phyloP scores from a whole-genome alignment of 2,329 filamentous ascomycete genomes.

The Hymenoscyphus fraxineus region DNA sequence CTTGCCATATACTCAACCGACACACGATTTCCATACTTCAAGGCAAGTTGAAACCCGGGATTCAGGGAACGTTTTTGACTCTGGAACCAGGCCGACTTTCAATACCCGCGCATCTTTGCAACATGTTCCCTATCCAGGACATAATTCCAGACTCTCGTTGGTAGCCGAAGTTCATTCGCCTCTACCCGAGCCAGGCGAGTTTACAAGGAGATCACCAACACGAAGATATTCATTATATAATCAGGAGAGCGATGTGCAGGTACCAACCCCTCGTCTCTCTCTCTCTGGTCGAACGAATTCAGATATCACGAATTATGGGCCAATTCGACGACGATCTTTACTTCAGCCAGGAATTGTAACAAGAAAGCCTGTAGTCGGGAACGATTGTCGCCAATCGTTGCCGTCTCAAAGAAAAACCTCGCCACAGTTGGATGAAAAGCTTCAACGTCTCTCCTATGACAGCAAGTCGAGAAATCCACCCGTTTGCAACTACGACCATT shows the following conservation, averaged over 20 bases:
- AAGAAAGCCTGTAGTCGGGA: conserved; percentile 22
- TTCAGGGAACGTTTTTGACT: conserved; percentile 7
- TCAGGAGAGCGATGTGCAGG: conserved; percentile 11
- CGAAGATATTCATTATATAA: conserved; percentile 7
- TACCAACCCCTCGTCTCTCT: conserved; percentile 8
- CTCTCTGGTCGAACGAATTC: conserved; percentile 20
- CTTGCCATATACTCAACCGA: neutral
- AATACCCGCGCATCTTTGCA: conserved; percentile 26
- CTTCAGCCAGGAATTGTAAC: conserved; percentile 34
- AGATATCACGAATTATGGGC: conserved; percentile 26
- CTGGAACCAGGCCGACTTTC: conserved; percentile 15
- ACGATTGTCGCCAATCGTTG: conserved; percentile 18
- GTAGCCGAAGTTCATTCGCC: conserved; percentile 27
- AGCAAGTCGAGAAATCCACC: conserved; percentile 17
- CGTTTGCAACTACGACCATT: conserved; percentile 11
- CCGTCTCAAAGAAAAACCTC: conserved; percentile 19
- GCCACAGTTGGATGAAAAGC: conserved; percentile 10
- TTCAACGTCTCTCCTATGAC: conserved; percentile 19
- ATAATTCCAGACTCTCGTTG: conserved; percentile 28
- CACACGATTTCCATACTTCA: neutral
- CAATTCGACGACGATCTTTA: conserved; percentile 32
- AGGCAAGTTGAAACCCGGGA: conserved; percentile 5
- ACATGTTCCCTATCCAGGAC: conserved; percentile 18
- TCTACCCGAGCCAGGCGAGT: conserved; percentile 11
- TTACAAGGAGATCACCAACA: conserved; percentile 3